Percentiles rank a stretch among this genome's conserved stretches.
Evolutionary conservation across 129 eudicot genomes (phyloP).

Genomic region (Calendula officinalis): DNA sequence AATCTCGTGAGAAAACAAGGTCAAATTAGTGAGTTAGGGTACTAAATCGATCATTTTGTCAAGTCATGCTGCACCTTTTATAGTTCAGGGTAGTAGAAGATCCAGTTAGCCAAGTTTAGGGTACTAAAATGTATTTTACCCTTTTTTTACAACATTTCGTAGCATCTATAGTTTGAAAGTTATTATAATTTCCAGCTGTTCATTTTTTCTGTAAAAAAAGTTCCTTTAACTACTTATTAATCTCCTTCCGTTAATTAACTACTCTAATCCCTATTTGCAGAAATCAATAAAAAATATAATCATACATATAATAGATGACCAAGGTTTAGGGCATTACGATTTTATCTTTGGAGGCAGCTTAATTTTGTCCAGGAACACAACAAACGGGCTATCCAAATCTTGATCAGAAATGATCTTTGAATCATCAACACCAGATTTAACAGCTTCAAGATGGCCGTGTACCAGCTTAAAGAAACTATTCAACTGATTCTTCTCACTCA

Average conservation of each 20-base stretch:
- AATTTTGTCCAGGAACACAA: constrained; percentile 53
- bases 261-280: neutral
- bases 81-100: no score
- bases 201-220: neutral
- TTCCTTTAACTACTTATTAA: no score
- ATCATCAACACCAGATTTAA: constrained; percentile 27
- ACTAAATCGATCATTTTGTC: no score
- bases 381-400: constrained; percentile 86
- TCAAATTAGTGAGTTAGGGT: no score
- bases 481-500: constrained; percentile 74
- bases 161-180: neutral
- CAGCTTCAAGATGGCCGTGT: constrained; percentile 52
- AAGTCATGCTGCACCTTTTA: no score
- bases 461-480: constrained; percentile 79
- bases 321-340: constrained; percentile 44
- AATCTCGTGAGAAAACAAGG: no score
- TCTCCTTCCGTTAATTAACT: neutral
- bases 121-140: no score
- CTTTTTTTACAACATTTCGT: neutral
- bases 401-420: constrained; percentile 44
- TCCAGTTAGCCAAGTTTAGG: no score
- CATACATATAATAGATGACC: neutral
- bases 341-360: constrained; percentile 65
- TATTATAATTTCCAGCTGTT: neutral
- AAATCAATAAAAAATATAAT: neutral